A percentile compares a stretch with the other conserved stretches of the same genome.
These are phyloP conservation scores for Dryas alaskensis DNA, from an alignment of 306 rosid genomes.

Conservation along the genomic window DNA sequence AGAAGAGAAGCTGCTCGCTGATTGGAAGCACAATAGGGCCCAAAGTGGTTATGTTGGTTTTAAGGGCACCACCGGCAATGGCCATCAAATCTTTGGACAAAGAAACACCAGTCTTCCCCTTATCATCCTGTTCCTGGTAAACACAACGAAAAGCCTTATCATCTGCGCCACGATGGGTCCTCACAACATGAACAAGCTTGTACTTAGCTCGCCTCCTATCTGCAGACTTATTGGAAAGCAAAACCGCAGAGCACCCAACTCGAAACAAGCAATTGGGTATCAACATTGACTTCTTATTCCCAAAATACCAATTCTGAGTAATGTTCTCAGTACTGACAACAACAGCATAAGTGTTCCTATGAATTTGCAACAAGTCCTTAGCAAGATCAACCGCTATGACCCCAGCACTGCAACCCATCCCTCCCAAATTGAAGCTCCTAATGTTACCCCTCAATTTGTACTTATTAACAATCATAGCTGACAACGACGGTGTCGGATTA, in stretches of 20 bases:
- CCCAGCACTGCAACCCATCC: conserved; percentile 84
- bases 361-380: conserved; percentile 60
- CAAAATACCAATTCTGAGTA: conserved; percentile 74
- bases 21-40: conserved; percentile 80
- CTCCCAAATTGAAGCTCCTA: conserved; percentile 71
- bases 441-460: conserved; percentile 67
- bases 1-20: conserved; percentile 77
- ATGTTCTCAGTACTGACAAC: conserved; percentile 75
- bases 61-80: conserved; percentile 69
- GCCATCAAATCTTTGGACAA: conserved; percentile 79
- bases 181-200: conserved; percentile 59
- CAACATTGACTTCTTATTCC: conserved; percentile 71
- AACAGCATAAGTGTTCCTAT: conserved; percentile 65
- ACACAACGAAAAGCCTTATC: conserved; percentile 72
- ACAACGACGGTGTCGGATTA: conserved; percentile 67
- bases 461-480: conserved; percentile 71
- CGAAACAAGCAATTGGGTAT: conserved; percentile 76
- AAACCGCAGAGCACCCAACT: conserved; percentile 55
- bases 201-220: conserved; percentile 63
- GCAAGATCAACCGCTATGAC: conserved; percentile 77
- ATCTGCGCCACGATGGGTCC: conserved; percentile 69
- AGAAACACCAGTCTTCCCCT: conserved; percentile 70
- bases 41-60: conserved; percentile 64
- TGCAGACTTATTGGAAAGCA: conserved; percentile 49
- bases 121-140: conserved; percentile 68